These are phyloP conservation scores for Mycocentrospora acerina DNA, from an alignment of 2,329 filamentous ascomycete genomes.

Conservation along the genomic window DNA sequence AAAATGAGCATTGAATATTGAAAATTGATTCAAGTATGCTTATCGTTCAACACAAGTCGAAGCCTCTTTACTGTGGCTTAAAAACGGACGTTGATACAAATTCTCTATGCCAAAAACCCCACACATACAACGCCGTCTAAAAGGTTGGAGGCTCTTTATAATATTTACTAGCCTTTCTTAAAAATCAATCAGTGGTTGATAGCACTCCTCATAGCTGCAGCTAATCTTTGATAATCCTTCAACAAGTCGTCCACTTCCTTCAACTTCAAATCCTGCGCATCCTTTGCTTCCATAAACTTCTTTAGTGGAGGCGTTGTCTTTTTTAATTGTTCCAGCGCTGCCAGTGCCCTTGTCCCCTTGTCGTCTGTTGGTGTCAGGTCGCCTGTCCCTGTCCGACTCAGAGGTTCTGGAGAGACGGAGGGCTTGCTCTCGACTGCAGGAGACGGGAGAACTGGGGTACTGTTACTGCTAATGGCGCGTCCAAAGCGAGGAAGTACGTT, in stretches of 20 bases:
- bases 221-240: slow-evolving; percentile 48
- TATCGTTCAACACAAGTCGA: too few relatives aligned
- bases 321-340: slow-evolving; percentile 47
- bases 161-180: too few relatives aligned
- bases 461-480: slow-evolving; percentile 48
- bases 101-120: too few relatives aligned
- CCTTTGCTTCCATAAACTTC: slow-evolving; percentile 50
- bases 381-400: slow-evolving; percentile 18
- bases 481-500: slow-evolving; percentile 76
- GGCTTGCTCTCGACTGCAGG: slow-evolving; percentile 38
- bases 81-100: too few relatives aligned
- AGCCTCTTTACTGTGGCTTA: too few relatives aligned
- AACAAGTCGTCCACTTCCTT: slow-evolving; percentile 52
- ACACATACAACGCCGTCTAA: too few relatives aligned
- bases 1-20: too few relatives aligned
- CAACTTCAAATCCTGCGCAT: slow-evolving; percentile 48
- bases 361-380: slow-evolving; percentile 27
- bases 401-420: slow-evolving; percentile 21
- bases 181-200: slow-evolving; percentile 39
- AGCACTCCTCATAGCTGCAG: slow-evolving; percentile 46
- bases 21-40: too few relatives aligned
- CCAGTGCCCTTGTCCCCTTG: slow-evolving; percentile 44
- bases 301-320: slow-evolving; percentile 51
- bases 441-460: slow-evolving; percentile 45
- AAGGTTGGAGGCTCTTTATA: too few relatives aligned